phyloP scores from a whole-genome alignment of 2,329 filamentous ascomycete species.

The Rugonectria rugulosa region DNA sequence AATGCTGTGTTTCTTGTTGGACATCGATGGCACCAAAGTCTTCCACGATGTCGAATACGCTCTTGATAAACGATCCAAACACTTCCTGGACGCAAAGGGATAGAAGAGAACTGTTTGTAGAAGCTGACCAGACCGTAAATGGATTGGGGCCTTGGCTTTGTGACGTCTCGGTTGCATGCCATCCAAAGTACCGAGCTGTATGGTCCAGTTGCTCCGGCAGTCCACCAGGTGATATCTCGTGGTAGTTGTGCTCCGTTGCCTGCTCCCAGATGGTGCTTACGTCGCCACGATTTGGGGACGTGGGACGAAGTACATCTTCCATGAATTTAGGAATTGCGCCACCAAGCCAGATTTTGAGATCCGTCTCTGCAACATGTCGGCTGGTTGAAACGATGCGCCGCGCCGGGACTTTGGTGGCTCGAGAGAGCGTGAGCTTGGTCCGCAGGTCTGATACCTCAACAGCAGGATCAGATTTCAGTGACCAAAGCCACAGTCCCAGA shows the following conservation, averaged over 20 bases:
- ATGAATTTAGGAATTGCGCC: neutral
- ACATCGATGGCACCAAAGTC: neutral
- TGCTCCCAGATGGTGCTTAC: neutral
- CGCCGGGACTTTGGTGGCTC: neutral
- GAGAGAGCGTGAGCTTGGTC: neutral
- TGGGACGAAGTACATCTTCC: neutral
- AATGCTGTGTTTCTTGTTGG: neutral
- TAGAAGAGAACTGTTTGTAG: neutral
- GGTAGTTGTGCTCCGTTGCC: neutral
- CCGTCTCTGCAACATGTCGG: neutral
- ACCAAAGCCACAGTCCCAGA: neutral
- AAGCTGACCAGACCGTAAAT: neutral
- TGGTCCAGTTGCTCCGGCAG: neutral
- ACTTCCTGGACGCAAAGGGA: slow-evolving; percentile 1
- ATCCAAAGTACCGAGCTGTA: neutral
- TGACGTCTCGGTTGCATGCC: neutral
- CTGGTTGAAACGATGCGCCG: neutral
- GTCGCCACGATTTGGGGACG: neutral
- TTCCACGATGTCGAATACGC: neutral
- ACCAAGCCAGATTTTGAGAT: neutral
- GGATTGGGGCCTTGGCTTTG: neutral
- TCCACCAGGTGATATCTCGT: neutral
- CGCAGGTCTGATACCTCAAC: neutral
- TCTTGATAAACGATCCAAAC: slow-evolving; percentile 1
- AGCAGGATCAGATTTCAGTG: neutral